phyloP scores from a whole-genome alignment of 495 filamentous ascomycete genomes.

The Choiromyces venosus region DNA sequence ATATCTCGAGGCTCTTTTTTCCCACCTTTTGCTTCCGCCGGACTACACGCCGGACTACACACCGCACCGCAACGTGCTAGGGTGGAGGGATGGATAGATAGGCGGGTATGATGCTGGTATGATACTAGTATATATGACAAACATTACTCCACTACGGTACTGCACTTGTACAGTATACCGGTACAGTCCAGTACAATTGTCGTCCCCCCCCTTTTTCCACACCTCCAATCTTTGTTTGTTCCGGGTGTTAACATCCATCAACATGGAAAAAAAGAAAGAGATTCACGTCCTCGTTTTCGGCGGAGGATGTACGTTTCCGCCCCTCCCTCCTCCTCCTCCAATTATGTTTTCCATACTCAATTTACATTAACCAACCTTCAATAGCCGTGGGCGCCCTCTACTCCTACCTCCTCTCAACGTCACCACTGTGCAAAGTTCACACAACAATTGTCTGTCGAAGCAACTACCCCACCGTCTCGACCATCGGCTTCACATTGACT shows the following conservation, averaged over 20 bases:
- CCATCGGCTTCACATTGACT: conserved; percentile 25
- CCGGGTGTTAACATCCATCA: neutral
- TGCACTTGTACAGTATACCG: neutral
- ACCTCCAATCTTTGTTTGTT: neutral
- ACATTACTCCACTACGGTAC: neutral
- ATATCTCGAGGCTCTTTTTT: neutral
- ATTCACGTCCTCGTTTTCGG: conserved; percentile 22
- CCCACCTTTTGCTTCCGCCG: neutral
- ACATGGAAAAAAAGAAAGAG: conserved; percentile 6
- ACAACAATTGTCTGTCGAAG: conserved; percentile 29
- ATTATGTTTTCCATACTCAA: neutral
- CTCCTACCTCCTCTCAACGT: conserved; percentile 31
- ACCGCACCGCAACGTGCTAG: too few relatives aligned
- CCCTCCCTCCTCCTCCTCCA: neutral
- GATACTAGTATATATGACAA: neutral
- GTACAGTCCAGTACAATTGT: too few relatives aligned
- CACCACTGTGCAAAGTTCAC: conserved; percentile 6
- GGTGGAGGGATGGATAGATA: too few relatives aligned
- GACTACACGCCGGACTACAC: too few relatives aligned
- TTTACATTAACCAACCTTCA: neutral
- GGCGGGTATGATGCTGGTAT: too few relatives aligned
- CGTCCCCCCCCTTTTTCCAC: neutral
- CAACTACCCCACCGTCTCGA: conserved; percentile 24
- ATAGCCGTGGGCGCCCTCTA: conserved; percentile 34
- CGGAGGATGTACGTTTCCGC: conserved; percentile 20